phyloP scores from a whole-genome alignment of 179 eudicot species.

The Beta macrorhiza region DNA sequence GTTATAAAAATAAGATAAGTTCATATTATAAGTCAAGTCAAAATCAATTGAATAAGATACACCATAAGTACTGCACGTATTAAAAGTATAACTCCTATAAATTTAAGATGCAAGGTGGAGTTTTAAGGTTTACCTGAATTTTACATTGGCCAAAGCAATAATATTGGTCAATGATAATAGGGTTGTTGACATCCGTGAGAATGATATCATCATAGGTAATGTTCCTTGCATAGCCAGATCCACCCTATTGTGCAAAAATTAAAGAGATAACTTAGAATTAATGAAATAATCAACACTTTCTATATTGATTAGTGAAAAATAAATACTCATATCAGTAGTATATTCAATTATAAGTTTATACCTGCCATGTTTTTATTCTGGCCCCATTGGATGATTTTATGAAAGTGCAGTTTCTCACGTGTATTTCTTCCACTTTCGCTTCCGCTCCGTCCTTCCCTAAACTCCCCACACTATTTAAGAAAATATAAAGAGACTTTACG shows the following conservation, averaged over 20 bases:
- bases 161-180: conserved; percentile 37
- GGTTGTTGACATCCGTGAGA: conserved; percentile 10
- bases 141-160: conserved; percentile 21
- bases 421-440: conserved; percentile 42
- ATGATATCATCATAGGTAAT: conserved; percentile 30
- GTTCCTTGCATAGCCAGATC: conserved; percentile 36
- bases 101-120: background rate
- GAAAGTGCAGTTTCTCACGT: conserved; percentile 40
- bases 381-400: conserved; percentile 31
- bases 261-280: too few relatives aligned
- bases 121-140: background rate
- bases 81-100: too few relatives aligned
- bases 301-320: too few relatives aligned
- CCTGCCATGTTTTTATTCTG: conserved; percentile 64
- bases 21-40: too few relatives aligned
- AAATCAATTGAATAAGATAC: background rate
- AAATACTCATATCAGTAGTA: background rate
- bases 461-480: conserved; percentile 48
- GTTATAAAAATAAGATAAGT: too few relatives aligned
- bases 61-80: too few relatives aligned
- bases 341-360: background rate
- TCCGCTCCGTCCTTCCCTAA: conserved; percentile 41
- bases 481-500: too few relatives aligned
- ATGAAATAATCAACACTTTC: background rate
- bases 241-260: conserved; percentile 25